Conservation (phyloP, 2,329 filamentous ascomycete genomes). For the Fusarium oligoseptatum region DNA sequence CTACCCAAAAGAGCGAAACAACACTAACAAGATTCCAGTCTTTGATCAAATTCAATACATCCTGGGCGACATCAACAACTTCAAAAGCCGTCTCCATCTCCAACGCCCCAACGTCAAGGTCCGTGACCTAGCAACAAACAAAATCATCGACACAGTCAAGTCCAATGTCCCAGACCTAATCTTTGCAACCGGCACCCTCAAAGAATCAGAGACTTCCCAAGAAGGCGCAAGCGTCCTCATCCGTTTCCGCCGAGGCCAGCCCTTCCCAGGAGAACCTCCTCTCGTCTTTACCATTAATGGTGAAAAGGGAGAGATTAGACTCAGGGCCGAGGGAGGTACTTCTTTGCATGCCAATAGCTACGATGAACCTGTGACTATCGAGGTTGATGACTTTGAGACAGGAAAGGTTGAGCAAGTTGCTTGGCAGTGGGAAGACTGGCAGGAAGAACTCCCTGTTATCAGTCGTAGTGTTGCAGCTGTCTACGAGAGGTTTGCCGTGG, state of each 20-base stretch:
- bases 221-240: conserved; percentile 57
- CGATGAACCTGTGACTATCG: conserved; percentile 58
- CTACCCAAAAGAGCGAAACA: accelerated
- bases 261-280: conserved; percentile 61
- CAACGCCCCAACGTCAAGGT: conserved; percentile 58
- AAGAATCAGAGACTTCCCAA: conserved; percentile 37
- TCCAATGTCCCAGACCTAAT: conserved; percentile 62
- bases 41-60: conserved; percentile 61
- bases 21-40: conserved; percentile 45
- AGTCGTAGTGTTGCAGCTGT: conserved; percentile 65
- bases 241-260: conserved; percentile 62
- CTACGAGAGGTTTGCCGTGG: conserved; percentile 67
- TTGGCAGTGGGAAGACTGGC: conserved; percentile 62
- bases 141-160: conserved; percentile 49
- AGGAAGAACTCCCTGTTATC: conserved; percentile 58
- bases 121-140: conserved; percentile 47
- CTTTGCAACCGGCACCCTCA: conserved; percentile 54
- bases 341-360: conserved; percentile 51
- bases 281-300: conserved; percentile 66
- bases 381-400: conserved; percentile 64
- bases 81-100: conserved; percentile 58
- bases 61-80: conserved; percentile 59
- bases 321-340: conserved; percentile 50
- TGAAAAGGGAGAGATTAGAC: conserved; percentile 63
- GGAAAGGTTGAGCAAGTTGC: conserved; percentile 58